A percentile compares a stretch with the other conserved stretches of the same genome.
Evolutionary conservation across 2,329 filamentous ascomycete genomes (phyloP).

Genomic region (Septoria petroselini): DNA sequence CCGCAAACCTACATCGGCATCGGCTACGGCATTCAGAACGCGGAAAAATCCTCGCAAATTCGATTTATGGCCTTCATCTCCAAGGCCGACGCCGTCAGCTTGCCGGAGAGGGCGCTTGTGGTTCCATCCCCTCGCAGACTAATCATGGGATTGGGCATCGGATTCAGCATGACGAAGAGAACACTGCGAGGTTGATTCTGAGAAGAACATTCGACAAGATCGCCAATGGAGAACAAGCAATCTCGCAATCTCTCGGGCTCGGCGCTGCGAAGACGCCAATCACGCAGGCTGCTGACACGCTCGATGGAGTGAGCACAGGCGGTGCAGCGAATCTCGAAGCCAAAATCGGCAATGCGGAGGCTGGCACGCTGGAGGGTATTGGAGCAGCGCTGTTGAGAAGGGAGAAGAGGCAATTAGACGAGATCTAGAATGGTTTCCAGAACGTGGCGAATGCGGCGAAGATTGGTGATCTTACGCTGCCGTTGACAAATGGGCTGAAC

Average conservation of each 20-base stretch:
- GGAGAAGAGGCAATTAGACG: conserved; percentile 17
- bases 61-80: no score
- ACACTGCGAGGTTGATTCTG: neutral
- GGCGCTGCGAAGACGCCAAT: conserved; percentile 11
- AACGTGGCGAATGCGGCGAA: conserved; percentile 15
- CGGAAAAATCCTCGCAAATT: conserved; percentile 23
- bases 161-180: conserved; percentile 25
- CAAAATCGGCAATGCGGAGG: conserved; percentile 20
- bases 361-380: conserved; percentile 18
- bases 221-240: conserved; percentile 20
- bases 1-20: conserved; percentile 27
- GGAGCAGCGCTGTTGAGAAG: neutral
- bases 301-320: conserved; percentile 23
- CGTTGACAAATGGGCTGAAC: conserved; percentile 12
- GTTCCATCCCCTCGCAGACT: conserved; percentile 25
- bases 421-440: conserved; percentile 21
- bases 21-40: conserved; percentile 26
- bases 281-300: conserved; percentile 12
- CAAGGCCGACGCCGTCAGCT: no score
- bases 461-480: conserved; percentile 9
- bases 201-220: conserved; percentile 31
- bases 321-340: conserved; percentile 23
- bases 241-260: conserved; percentile 17
- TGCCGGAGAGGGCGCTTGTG: conserved; percentile 27
- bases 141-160: conserved; percentile 30